phyloP scores from a whole-genome alignment of 2,329 filamentous ascomycete genomes.

The Penicillium italicum region DNA sequence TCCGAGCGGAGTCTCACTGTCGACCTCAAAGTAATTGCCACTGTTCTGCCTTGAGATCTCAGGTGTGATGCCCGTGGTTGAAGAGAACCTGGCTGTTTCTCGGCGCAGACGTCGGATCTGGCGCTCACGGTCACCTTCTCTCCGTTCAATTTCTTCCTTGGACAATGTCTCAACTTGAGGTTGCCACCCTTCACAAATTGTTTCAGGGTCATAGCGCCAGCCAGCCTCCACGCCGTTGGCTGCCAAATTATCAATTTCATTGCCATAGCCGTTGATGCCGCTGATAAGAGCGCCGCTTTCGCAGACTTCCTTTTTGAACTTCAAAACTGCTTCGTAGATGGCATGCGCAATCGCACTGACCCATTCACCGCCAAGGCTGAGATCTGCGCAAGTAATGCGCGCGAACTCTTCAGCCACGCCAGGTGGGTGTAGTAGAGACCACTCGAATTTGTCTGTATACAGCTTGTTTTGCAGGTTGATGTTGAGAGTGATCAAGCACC shows the following conservation, averaged over 20 bases:
- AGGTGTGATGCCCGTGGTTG: slow-evolving; percentile 74
- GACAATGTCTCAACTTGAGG: slow-evolving; percentile 76
- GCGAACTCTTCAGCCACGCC: slow-evolving; percentile 91
- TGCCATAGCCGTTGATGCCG: slow-evolving; percentile 62
- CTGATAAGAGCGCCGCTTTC: slow-evolving; percentile 84
- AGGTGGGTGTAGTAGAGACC: slow-evolving; percentile 88
- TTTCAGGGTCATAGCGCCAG: slow-evolving; percentile 93
- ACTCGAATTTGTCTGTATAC: slow-evolving; percentile 97
- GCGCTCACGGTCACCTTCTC: slow-evolving; percentile 88
- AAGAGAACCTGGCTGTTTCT: slow-evolving; percentile 90
- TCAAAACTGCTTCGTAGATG: slow-evolving; percentile 91
- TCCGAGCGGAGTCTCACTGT: slow-evolving; percentile 76
- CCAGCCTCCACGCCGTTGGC: slow-evolving; percentile 79
- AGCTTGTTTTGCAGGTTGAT: slow-evolving; percentile 88
- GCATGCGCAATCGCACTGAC: slow-evolving; percentile 90
- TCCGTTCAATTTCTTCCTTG: slow-evolving; percentile 96
- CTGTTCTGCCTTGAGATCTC: slow-evolving; percentile 61
- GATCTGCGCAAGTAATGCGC: slow-evolving; percentile 84
- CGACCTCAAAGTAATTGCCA: slow-evolving; percentile 55
- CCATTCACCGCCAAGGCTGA: slow-evolving; percentile 89
- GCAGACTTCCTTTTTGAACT: slow-evolving; percentile 92
- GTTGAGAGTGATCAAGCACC: slow-evolving; percentile 85
- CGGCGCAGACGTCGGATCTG: slow-evolving; percentile 81
- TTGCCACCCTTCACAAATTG: slow-evolving; percentile 79
- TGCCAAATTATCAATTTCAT: slow-evolving; percentile 83